phyloP scores from a whole-genome alignment of 352 stramenopile genomes.

The Globisporangium barbulae region DNA sequence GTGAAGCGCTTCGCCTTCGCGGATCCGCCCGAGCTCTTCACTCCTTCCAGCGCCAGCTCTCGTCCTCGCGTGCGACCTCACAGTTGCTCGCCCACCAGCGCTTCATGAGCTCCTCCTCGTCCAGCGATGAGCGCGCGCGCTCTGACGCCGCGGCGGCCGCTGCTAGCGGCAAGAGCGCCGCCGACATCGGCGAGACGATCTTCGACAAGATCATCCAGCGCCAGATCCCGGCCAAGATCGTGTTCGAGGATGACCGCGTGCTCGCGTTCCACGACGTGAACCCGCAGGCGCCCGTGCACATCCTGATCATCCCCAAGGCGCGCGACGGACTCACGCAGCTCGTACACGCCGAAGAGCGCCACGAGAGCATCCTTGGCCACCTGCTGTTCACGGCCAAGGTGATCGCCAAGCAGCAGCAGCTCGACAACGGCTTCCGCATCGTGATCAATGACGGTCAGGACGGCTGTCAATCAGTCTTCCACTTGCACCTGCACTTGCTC shows the following conservation, averaged over 20 bases:
- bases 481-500: constrained; percentile 95
- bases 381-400: constrained; percentile 92
- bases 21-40: constrained; percentile 7
- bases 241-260: constrained; percentile 95
- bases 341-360: constrained; percentile 84
- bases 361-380: constrained; percentile 93
- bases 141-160: constrained; percentile 47
- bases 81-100: constrained; percentile 12
- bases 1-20: constrained; percentile 19
- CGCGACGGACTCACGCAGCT: constrained; percentile 92
- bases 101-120: constrained; percentile 40
- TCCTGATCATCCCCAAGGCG: constrained; percentile 97
- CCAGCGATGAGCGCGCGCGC: constrained; percentile 53
- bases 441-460: constrained; percentile 95
- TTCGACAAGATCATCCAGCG: constrained; percentile 98
- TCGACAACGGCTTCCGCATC: constrained; percentile 93
- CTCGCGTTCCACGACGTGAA: constrained; percentile 98
- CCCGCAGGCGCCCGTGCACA: constrained; percentile 93
- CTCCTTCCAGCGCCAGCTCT: background rate
- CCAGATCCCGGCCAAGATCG: constrained; percentile 94
- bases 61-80: constrained; percentile 10
- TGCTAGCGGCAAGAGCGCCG: constrained; percentile 22
- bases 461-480: constrained; percentile 89
- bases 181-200: constrained; percentile 82
- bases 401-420: constrained; percentile 90